Evolutionary conservation across 1,284 basidiomycete genomes (phyloP).

Genomic region (Rhodotorula sp.): DNA sequence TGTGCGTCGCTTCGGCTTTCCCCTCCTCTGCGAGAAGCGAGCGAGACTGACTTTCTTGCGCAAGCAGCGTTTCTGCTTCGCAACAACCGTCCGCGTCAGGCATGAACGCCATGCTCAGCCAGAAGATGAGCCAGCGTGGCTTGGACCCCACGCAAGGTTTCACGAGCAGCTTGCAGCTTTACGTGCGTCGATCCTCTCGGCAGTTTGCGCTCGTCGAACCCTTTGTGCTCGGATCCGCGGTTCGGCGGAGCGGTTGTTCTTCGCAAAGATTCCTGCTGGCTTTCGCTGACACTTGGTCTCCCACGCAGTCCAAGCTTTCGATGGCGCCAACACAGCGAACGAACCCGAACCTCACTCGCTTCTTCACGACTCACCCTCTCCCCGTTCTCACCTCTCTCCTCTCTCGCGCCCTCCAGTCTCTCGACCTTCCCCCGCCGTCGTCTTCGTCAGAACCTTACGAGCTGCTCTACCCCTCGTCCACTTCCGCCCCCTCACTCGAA

Average conservation of each 20-base stretch:
- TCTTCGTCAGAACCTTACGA: background rate
- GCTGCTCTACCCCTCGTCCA: constrained; percentile 4
- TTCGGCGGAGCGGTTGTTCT: background rate
- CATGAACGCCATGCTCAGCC: constrained; percentile 9
- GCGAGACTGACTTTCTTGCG: background rate
- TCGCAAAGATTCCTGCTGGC: background rate
- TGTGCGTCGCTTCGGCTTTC: constrained; percentile 11
- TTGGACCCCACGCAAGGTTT: constrained; percentile 33
- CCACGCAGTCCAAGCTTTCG: constrained; percentile 39
- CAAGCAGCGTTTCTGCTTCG: constrained; percentile 8
- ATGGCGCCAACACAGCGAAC: constrained; percentile 43
- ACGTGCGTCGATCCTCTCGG: constrained; percentile 21
- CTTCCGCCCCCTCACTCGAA: background rate
- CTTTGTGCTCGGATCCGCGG: background rate
- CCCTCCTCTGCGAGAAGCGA: too few species aligned
- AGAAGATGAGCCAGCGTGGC: constrained; percentile 23
- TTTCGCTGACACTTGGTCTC: too few species aligned
- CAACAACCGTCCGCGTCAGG: constrained; percentile 13
- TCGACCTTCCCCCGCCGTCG: background rate
- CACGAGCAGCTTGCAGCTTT: constrained; percentile 34
- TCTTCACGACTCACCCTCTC: constrained; percentile 34
- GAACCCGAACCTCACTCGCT: constrained; percentile 40
- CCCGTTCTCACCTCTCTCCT: constrained; percentile 17
- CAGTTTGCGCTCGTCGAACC: background rate
- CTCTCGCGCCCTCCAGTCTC: background rate